Evolutionary conservation across 176 grass and related monocot species (phyloP), one percentile per base, ranked within the genome.

Genomic region (Avena atlantica): DNA sequence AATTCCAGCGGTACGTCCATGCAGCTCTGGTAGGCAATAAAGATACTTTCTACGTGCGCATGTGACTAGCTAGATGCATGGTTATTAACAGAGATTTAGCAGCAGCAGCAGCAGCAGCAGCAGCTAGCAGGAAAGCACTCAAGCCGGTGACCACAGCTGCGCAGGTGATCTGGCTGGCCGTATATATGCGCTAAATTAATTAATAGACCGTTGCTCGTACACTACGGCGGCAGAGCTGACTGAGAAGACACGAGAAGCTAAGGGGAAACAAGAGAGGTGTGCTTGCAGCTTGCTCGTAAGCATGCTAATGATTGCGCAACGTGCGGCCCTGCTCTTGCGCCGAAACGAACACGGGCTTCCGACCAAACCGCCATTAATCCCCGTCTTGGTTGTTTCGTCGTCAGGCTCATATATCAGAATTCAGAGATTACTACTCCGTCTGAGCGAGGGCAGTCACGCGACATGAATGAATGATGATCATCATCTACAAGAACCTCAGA

Each of bases 311-410:
- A 87, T 84, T 87, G 85, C 17, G 40, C 23, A 84, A 50, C 89
- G 83, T 81, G 80, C 34, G 5, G n/a, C n/a, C 48, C 76, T 69
- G 73, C 68, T 81, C 64, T 49, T 27, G 44, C 80, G 3, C 70
- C 62, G 70, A 83, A 91, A 84, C 76, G 60, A 91, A 91, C 89
- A 91, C 76, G 81, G 60, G 85, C 76, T 76, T 57, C 27, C 89
- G 40, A 91, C 84, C 89, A 91, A 91, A 85, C 40, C 15, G n/a
- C 85, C 68, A 85, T 88, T 17, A 81, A 49, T 78, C 65, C 47
- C 34, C 58, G 48, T 55, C 42, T 16, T 76, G 5, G 2, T 48
- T 48, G 48, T 64, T 70, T 59, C 87, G 57, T 59, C 87, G 57
- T 60, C 85, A 36, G 73, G 42, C 58, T 66, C 25, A 56, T 44